Evolutionary conservation across 164 flowering plant genomes (phyloP).

Genomic region (Santalum album): DNA sequence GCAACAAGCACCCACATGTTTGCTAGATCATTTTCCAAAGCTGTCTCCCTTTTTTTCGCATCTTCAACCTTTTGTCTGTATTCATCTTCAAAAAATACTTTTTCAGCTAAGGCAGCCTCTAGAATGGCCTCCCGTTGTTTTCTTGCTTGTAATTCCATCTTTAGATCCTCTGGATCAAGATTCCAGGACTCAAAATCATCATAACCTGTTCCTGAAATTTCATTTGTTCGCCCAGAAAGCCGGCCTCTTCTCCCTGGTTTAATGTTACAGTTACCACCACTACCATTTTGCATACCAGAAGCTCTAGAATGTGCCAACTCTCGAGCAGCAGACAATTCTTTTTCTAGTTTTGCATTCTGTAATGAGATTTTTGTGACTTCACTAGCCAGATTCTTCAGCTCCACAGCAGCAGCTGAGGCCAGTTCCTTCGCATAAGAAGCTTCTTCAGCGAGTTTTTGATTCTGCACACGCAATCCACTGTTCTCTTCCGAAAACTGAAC

Average conservation of each 20-base stretch:
- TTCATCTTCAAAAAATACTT: constrained; percentile 66
- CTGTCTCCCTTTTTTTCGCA: constrained; percentile 72
- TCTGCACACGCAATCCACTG: constrained; percentile 80
- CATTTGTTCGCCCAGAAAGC: constrained; percentile 42
- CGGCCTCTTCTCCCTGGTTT: constrained; percentile 12
- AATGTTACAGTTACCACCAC: constrained; percentile 50
- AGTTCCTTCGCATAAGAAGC: constrained; percentile 97
- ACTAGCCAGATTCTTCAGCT: constrained; percentile 85
- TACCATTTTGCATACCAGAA: constrained; percentile 24
- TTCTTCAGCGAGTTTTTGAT: constrained; percentile 88
- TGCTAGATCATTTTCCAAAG: constrained; percentile 91
- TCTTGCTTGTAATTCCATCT: constrained; percentile 74
- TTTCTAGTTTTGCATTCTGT: constrained; percentile 74
- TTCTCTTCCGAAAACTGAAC: constrained; percentile 74
- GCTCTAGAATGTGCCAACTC: constrained; percentile 50
- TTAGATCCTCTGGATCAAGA: constrained; percentile 74
- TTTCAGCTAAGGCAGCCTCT: constrained; percentile 89
- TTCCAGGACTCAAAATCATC: constrained; percentile 69
- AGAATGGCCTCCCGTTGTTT: constrained; percentile 77
- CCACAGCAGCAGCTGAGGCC: constrained; percentile 99
- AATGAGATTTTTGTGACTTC: constrained; percentile 89
- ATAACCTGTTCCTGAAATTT: constrained; percentile 36
- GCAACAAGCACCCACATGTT: constrained; percentile 99
- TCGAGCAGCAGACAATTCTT: constrained; percentile 64
- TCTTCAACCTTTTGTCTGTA: constrained; percentile 64